These are phyloP conservation scores for Agroathelia rolfsii DNA, from an alignment of 1,284 basidiomycete genomes.

Conservation along the genomic window DNA sequence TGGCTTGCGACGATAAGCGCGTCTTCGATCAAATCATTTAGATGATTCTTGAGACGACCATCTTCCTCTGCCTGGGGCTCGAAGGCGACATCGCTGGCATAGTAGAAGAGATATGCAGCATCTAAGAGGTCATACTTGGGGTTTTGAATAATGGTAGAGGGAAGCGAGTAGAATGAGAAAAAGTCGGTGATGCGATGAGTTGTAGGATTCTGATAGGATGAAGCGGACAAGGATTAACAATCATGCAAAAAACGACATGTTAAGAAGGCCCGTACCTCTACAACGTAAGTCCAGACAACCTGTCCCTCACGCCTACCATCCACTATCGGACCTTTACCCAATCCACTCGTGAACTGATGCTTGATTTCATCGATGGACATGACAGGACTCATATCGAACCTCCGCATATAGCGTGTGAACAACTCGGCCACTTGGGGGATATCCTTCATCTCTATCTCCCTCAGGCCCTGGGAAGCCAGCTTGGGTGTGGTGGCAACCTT, in stretches of 20 bases:
- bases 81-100: constrained; percentile 64
- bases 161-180: constrained; percentile 94
- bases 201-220: constrained; percentile 56
- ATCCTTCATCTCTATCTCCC: constrained; percentile 85
- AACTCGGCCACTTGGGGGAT: constrained; percentile 66
- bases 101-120: constrained; percentile 92
- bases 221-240: background rate
- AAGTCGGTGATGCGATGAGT: constrained; percentile 88
- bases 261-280: constrained; percentile 58
- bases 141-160: constrained; percentile 78
- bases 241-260: constrained; percentile 1
- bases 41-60: constrained; percentile 54
- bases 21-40: constrained; percentile 70
- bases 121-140: constrained; percentile 59
- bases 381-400: constrained; percentile 80
- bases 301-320: constrained; percentile 58
- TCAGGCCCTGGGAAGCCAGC: constrained; percentile 45
- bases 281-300: constrained; percentile 95
- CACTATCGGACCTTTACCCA: constrained; percentile 52
- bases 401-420: constrained; percentile 73
- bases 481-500: constrained; percentile 50
- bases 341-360: constrained; percentile 85
- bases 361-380: constrained; percentile 75
- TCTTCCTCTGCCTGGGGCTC: constrained; percentile 48
- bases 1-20: constrained; percentile 73